phyloP scores from a whole-genome alignment of 2,329 filamentous ascomycete genomes.

The Aurifilum marmelostoma region DNA sequence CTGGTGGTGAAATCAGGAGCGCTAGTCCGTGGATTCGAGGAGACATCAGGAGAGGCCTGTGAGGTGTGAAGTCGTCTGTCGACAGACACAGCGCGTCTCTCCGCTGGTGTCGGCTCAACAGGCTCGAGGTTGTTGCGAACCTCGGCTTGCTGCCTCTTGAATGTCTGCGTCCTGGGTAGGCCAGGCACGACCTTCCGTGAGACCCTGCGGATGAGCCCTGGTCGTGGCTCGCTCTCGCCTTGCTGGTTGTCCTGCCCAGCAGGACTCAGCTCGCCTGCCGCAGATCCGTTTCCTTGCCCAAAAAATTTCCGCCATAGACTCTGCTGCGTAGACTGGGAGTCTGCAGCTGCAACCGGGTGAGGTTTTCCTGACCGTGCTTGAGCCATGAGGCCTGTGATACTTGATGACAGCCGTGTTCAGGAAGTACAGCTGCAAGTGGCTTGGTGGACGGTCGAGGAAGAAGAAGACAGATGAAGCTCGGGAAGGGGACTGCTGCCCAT shows the following conservation, averaged over 20 bases:
- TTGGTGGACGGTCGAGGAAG: neutral
- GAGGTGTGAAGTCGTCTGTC: conserved; percentile 53
- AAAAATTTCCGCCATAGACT: conserved; percentile 36
- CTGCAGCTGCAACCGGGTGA: conserved; percentile 29
- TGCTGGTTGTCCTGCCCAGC: conserved; percentile 34
- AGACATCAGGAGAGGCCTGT: conserved; percentile 39
- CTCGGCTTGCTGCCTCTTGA: conserved; percentile 83
- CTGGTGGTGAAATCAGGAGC: conserved; percentile 51
- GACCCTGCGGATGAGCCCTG: conserved; percentile 46
- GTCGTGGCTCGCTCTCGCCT: conserved; percentile 37
- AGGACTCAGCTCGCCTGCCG: conserved; percentile 34
- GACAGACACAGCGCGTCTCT: conserved; percentile 72
- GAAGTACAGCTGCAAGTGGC: neutral
- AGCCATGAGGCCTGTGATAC: conserved; percentile 33
- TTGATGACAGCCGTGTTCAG: neutral
- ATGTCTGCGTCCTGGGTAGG: conserved; percentile 75
- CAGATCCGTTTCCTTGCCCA: conserved; percentile 32
- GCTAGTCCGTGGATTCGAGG: conserved; percentile 50
- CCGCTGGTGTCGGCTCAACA: conserved; percentile 62
- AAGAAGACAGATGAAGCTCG: neutral
- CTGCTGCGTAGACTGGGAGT: conserved; percentile 30
- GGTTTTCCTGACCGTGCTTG: conserved; percentile 32
- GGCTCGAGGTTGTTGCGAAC: conserved; percentile 73
- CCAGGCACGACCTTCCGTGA: conserved; percentile 73
- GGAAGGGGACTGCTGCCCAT: conserved; percentile 12